Conservation (phyloP, 2,329 filamentous ascomycete genomes). For the Aspergillus sclerotialis region DNA sequence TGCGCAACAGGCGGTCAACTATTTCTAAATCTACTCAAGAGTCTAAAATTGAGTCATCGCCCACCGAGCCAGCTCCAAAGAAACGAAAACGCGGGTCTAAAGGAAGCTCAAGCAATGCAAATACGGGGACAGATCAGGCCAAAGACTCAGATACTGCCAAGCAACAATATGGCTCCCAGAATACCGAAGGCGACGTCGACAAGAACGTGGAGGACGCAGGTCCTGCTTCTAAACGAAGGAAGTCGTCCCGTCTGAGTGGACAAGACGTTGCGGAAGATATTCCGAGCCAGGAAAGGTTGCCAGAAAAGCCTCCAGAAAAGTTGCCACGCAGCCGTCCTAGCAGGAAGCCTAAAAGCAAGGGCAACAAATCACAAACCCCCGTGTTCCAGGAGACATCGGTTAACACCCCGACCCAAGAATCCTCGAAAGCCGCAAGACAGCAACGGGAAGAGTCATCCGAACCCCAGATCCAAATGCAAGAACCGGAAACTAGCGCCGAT, state of each 20-base stretch:
- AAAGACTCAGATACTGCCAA: neutral
- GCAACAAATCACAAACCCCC: neutral
- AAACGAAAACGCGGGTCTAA: slow-evolving; percentile 17
- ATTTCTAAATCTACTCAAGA: slow-evolving; percentile 3
- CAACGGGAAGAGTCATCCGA: too few relatives aligned
- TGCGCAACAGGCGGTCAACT: slow-evolving; percentile 10
- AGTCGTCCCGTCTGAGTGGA: slow-evolving; percentile 21
- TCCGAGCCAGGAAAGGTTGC: slow-evolving; percentile 5
- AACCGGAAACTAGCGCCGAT: slow-evolving; percentile 1
- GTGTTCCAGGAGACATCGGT: too few relatives aligned
- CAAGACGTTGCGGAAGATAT: slow-evolving; percentile 9
- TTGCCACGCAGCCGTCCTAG: slow-evolving; percentile 13
- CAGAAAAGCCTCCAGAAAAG: too few relatives aligned
- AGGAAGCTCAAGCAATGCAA: neutral
- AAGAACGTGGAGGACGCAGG: slow-evolving; percentile 9
- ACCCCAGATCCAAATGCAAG: slow-evolving; percentile 7
- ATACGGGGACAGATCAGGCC: neutral
- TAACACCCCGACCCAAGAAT: neutral
- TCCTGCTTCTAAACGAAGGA: slow-evolving; percentile 21
- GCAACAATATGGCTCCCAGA: slow-evolving; percentile 1
- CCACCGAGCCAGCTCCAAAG: slow-evolving; percentile 15
- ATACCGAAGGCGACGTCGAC: neutral
- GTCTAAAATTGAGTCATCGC: slow-evolving; percentile 6
- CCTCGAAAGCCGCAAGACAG: slow-evolving; percentile 1
- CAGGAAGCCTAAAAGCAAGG: slow-evolving; percentile 12